phyloP scores from a whole-genome alignment of 257 asterid species.

The Osmanthus fragrans region DNA sequence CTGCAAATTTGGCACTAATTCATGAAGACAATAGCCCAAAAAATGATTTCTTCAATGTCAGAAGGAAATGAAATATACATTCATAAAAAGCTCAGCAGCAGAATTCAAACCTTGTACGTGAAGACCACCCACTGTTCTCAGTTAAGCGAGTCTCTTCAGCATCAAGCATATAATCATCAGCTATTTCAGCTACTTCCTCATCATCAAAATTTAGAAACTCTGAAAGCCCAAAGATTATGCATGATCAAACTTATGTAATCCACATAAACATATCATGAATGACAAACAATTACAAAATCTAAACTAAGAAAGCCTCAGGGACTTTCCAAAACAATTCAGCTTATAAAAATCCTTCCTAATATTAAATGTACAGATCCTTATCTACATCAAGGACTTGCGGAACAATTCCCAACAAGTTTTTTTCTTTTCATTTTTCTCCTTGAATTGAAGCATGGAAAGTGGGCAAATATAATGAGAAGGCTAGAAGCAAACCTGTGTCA shows the following conservation, averaged over 20 bases:
- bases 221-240: slow-evolving; percentile 37
- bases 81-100: neutral
- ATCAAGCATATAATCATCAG: slow-evolving; percentile 62
- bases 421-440: neutral
- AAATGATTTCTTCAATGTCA: neutral
- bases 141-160: slow-evolving; percentile 55
- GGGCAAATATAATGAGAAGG: slow-evolving; percentile 8
- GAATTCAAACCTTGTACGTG: slow-evolving; percentile 79
- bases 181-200: slow-evolving; percentile 71
- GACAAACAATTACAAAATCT: neutral
- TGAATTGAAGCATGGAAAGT: slow-evolving; percentile 6
- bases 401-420: no score
- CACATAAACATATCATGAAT: slow-evolving; percentile 3
- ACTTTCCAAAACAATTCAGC: no score
- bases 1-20: neutral
- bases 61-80: neutral
- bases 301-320: neutral
- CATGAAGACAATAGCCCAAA: neutral
- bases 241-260: slow-evolving; percentile 5
- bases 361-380: no score
- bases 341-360: no score
- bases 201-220: slow-evolving; percentile 86
- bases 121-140: slow-evolving; percentile 98
- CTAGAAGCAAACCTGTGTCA: slow-evolving; percentile 66
- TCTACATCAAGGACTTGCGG: no score